phyloP scores from a whole-genome alignment of 306 rosid genomes.

The Astragalus glycyphyllos region DNA sequence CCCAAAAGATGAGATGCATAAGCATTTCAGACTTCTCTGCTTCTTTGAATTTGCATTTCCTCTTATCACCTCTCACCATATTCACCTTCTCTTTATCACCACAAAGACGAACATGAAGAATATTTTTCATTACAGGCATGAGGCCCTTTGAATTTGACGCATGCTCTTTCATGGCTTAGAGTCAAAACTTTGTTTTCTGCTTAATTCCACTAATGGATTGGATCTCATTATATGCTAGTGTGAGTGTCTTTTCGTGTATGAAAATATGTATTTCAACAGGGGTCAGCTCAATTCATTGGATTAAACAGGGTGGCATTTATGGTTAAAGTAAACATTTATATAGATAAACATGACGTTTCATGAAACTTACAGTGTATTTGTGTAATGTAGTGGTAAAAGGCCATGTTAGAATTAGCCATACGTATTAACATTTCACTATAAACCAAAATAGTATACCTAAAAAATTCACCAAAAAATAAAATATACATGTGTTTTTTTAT shows the following conservation, averaged over 20 bases:
- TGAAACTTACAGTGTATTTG: background rate
- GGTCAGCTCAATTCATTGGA: background rate
- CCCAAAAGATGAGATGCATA: conserved; percentile 42
- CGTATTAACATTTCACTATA: background rate
- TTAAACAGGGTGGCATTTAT: background rate
- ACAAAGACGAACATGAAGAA: conserved; percentile 3
- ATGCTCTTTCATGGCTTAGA: conserved; percentile 36
- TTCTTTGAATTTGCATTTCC: conserved; percentile 26
- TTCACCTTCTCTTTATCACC: conserved; percentile 21
- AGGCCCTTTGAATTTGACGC: conserved; percentile 27
- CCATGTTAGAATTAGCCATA: too few relatives aligned
- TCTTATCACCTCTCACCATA: background rate
- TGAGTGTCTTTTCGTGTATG: background rate
- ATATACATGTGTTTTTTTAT: background rate
- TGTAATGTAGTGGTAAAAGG: background rate
- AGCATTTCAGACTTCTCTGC: conserved; percentile 42
- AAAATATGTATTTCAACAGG: background rate
- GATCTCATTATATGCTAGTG: background rate
- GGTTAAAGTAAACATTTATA: background rate
- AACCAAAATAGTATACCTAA: background rate
- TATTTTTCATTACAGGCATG: conserved; percentile 9
- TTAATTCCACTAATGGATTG: background rate
- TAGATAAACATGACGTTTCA: conserved; percentile 4
- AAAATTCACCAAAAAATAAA: background rate
- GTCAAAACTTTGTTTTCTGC: background rate